Percentiles rank a stretch among this genome's conserved stretches.
phyloP scores from a whole-genome alignment of 345 rosid species.

The Clarkia xantiana region DNA sequence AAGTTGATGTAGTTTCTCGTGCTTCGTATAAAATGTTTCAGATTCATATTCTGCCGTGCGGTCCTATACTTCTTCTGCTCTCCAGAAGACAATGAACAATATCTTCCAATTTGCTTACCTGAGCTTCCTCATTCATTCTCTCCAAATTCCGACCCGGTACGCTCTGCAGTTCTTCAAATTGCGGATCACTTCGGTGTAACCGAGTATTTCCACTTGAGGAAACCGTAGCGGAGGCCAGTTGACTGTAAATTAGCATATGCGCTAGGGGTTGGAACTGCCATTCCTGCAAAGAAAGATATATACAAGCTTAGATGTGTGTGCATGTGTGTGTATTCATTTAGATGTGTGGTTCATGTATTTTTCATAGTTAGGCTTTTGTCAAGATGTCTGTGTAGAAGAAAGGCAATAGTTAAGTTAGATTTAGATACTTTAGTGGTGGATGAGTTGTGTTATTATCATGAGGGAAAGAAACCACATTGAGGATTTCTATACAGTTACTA shows the following conservation, averaged over 20 bases:
- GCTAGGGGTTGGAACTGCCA: too few relatives aligned
- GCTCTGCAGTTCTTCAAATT: conserved; percentile 35
- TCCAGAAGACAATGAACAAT: conserved; percentile 31
- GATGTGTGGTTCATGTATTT: too few relatives aligned
- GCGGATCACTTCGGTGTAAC: conserved; percentile 50
- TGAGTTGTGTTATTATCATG: too few relatives aligned
- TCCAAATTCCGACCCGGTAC: conserved; percentile 33
- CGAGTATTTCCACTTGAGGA: conserved; percentile 35
- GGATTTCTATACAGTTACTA: too few relatives aligned
- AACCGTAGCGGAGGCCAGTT: neutral
- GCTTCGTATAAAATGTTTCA: conserved; percentile 16
- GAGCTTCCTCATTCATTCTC: conserved; percentile 53
- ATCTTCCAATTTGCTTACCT: conserved; percentile 73
- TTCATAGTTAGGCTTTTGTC: too few relatives aligned
- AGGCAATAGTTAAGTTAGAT: too few relatives aligned
- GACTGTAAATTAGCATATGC: neutral
- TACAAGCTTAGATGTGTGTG: too few relatives aligned
- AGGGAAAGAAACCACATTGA: too few relatives aligned
- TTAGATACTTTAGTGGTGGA: too few relatives aligned
- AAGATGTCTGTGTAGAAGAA: too few relatives aligned
- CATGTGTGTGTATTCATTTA: too few relatives aligned
- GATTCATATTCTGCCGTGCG: conserved; percentile 81
- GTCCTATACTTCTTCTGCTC: conserved; percentile 40
- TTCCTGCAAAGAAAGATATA: too few relatives aligned
- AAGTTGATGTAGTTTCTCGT: neutral